Conservation (phyloP, 148 eudicot genomes). For the Pharnaceum exiguum region DNA sequence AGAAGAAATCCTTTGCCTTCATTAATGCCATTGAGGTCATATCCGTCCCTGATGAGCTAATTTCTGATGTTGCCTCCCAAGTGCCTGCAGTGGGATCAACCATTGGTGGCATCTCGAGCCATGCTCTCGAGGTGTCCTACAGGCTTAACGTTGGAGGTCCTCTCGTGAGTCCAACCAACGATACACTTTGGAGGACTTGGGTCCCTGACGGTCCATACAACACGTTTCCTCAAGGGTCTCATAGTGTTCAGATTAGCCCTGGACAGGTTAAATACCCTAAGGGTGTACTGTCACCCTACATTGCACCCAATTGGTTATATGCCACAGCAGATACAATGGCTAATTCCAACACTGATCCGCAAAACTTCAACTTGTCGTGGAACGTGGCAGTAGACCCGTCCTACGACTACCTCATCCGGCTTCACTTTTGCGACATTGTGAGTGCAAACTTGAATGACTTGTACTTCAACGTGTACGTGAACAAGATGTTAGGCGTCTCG, state of each 20-base stretch:
- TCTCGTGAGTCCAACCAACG: conserved; percentile 38
- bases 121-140: conserved; percentile 36
- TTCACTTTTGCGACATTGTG: conserved; percentile 65
- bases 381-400: conserved; percentile 42
- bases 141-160: conserved; percentile 59
- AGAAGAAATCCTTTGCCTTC: conserved; percentile 46
- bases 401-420: conserved; percentile 45
- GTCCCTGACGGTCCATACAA: conserved; percentile 30
- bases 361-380: conserved; percentile 57
- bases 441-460: conserved; percentile 36
- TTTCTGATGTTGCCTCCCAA: conserved; percentile 29
- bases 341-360: conserved; percentile 19
- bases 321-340: conserved; percentile 45
- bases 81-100: conserved; percentile 26
- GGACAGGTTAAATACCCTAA: conserved; percentile 30
- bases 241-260: conserved; percentile 21
- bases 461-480: conserved; percentile 52
- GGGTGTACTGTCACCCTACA: conserved; percentile 39
- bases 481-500: conserved; percentile 38
- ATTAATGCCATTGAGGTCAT: conserved; percentile 58
- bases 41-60: conserved; percentile 41
- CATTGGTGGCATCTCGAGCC: conserved; percentile 18
- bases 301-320: conserved; percentile 50
- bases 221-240: conserved; percentile 36
- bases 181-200: conserved; percentile 57